Evolutionary conservation across 495 filamentous ascomycete species (phyloP).

Genomic region (Aspergillus nidulans): DNA sequence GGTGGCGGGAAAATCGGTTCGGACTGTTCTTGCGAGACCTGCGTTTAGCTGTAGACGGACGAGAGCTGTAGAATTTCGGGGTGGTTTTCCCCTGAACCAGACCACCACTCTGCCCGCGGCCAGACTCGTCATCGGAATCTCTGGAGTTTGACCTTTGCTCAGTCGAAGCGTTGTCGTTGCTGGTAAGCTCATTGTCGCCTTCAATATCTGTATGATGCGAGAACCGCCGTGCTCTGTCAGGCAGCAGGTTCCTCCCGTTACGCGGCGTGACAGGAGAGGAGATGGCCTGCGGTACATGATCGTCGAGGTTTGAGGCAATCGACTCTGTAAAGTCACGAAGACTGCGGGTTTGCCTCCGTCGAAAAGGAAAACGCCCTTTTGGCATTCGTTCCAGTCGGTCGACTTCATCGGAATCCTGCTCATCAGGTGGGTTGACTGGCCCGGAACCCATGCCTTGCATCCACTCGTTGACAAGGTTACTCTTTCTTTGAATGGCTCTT

Average conservation of each 20-base stretch:
- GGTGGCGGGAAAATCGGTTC: slow-evolving; percentile 28
- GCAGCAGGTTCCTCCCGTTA: slow-evolving; percentile 19
- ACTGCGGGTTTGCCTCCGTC: slow-evolving; percentile 24
- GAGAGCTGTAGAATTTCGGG: slow-evolving; percentile 43
- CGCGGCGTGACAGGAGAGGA: slow-evolving; percentile 30
- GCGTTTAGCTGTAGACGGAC: slow-evolving; percentile 39
- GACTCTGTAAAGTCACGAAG: slow-evolving; percentile 50
- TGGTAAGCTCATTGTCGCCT: slow-evolving; percentile 87
- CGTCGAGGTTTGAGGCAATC: slow-evolving; percentile 57
- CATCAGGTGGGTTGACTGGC: slow-evolving; percentile 57
- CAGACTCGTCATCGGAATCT: slow-evolving; percentile 23
- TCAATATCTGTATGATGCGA: slow-evolving; percentile 69
- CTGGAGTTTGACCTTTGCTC: slow-evolving; percentile 29
- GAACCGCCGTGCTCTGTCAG: slow-evolving; percentile 30
- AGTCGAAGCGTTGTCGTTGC: slow-evolving; percentile 58
- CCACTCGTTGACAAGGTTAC: slow-evolving; percentile 76
- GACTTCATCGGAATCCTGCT: slow-evolving; percentile 55
- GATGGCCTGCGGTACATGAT: slow-evolving; percentile 28
- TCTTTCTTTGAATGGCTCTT: slow-evolving; percentile 54
- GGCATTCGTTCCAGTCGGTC: slow-evolving; percentile 51
- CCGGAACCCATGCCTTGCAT: slow-evolving; percentile 72
- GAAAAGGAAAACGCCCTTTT: slow-evolving; percentile 27
- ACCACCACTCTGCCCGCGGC: not conserved
- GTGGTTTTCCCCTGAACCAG: slow-evolving; percentile 25
- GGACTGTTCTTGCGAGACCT: slow-evolving; percentile 39